Conservation (phyloP, 176 grass and related monocot species). For the Triticum aestivum region DNA sequence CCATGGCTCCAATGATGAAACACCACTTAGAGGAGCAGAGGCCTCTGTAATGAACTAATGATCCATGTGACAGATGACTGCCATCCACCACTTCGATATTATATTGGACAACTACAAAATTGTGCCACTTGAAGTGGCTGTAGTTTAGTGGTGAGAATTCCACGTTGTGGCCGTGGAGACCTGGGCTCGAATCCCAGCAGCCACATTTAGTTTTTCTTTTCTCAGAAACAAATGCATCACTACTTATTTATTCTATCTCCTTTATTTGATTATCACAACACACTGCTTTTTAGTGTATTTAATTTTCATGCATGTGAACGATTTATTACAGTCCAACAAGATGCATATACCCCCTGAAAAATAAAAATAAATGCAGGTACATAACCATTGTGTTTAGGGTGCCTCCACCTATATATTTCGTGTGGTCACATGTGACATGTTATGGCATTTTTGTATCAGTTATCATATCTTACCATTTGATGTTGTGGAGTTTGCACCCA, state of each 20-base stretch:
- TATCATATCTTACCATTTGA: not conserved
- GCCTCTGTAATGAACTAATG: not conserved
- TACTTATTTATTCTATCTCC: not conserved
- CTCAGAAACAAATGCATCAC: no score
- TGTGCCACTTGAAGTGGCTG: not conserved
- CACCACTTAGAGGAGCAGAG: no score
- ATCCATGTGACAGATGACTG: conserved; percentile 1
- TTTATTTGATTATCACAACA: conserved; percentile 2
- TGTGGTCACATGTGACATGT: no score
- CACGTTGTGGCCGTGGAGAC: conserved; percentile 90
- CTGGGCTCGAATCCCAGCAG: conserved; percentile 91
- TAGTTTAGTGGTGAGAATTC: conserved; percentile 99
- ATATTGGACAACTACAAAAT: not conserved
- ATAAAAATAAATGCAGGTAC: no score
- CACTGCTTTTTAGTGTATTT: conserved; percentile 1
- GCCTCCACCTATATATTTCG: no score
- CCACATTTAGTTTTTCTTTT: not conserved
- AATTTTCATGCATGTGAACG: not conserved
- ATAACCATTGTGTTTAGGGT: no score
- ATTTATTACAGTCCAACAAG: no score
- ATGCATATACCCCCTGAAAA: no score
- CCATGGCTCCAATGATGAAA: not conserved
- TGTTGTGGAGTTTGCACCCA: not conserved
- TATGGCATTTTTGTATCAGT: no score
- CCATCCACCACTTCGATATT: not conserved